phyloP scores from a whole-genome alignment of 2,329 filamentous ascomycete species.

The Alternaria gaisen region DNA sequence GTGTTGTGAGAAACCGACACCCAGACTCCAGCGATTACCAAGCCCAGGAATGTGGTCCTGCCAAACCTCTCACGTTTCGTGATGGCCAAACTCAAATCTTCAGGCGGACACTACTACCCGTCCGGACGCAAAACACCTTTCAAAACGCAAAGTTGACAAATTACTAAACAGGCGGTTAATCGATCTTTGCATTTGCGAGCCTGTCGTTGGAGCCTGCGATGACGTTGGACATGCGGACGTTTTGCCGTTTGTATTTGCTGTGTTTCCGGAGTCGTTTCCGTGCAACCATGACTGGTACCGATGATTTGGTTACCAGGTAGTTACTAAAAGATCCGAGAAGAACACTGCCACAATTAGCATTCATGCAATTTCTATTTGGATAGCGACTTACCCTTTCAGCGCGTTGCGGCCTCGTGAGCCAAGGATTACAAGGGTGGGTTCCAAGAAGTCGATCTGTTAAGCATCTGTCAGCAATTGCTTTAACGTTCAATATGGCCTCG shows the following conservation, averaged over 20 bases:
- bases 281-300: constrained; percentile 97
- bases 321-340: constrained; percentile 96
- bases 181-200: constrained; percentile 77
- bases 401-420: constrained; percentile 91
- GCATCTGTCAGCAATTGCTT: constrained; percentile 33
- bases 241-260: constrained; percentile 77
- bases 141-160: constrained; percentile 45
- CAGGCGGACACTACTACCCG: constrained; percentile 13
- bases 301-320: constrained; percentile 95
- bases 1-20: constrained; percentile 25
- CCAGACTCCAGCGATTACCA: constrained; percentile 30
- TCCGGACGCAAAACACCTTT: constrained; percentile 18
- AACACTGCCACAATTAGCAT: constrained; percentile 66
- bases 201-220: constrained; percentile 73
- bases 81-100: constrained; percentile 29
- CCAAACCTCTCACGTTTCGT: constrained; percentile 49
- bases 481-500: constrained; percentile 20
- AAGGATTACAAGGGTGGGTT: constrained; percentile 90
- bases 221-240: constrained; percentile 81
- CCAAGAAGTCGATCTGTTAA: constrained; percentile 81
- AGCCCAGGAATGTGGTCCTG: constrained; percentile 29
- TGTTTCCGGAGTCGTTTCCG: constrained; percentile 89
- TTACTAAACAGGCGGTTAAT: constrained; percentile 58
- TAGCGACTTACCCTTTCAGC: constrained; percentile 79
- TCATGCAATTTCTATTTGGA: constrained; percentile 13